Percentiles rank a stretch among this genome's conserved stretches.
Conservation (phyloP, 2,329 filamentous ascomycete species). For the Exophiala calicioides region DNA sequence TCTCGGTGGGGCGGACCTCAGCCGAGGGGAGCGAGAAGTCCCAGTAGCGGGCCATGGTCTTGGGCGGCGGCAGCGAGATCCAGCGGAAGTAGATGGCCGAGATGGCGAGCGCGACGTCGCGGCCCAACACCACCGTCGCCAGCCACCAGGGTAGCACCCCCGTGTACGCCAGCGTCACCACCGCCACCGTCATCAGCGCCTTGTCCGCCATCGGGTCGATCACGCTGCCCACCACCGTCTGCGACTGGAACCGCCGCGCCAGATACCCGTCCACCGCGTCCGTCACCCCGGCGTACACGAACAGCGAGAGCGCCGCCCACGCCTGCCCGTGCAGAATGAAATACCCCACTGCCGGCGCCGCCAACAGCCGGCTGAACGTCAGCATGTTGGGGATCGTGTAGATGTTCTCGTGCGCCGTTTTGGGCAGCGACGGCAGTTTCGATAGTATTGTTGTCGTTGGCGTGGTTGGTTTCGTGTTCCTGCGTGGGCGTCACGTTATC, state of each 20-base stretch:
- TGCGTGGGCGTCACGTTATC: too few relatives aligned
- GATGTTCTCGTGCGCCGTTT: constrained; percentile 74
- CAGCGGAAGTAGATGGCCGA: constrained; percentile 94
- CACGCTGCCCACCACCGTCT: constrained; percentile 91
- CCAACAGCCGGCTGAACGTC: constrained; percentile 79
- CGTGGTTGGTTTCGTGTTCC: too few relatives aligned
- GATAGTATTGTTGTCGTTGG: too few relatives aligned
- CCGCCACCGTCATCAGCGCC: constrained; percentile 88
- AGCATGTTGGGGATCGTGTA: constrained; percentile 95
- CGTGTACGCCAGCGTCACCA: constrained; percentile 79
- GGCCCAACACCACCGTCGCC: constrained; percentile 83
- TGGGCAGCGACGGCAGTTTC: constrained; percentile 39
- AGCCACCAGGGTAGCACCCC: constrained; percentile 87
- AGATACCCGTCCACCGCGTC: constrained; percentile 95
- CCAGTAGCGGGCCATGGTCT: constrained; percentile 92
- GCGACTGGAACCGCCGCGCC: constrained; percentile 79
- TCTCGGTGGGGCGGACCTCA: constrained; percentile 47
- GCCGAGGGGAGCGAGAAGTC: constrained; percentile 79
- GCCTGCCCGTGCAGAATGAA: constrained; percentile 82
- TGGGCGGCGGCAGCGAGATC: constrained; percentile 89
- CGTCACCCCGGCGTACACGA: constrained; percentile 87
- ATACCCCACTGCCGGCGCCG: constrained; percentile 84
- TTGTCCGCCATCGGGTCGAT: constrained; percentile 98
- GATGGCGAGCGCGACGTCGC: constrained; percentile 79
- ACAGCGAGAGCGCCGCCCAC: constrained; percentile 76